A percentile compares a stretch with the other conserved stretches of the same genome.
phyloP scores from a whole-genome alignment of 2,329 filamentous ascomycete species.

The Fusarium mexicanum region DNA sequence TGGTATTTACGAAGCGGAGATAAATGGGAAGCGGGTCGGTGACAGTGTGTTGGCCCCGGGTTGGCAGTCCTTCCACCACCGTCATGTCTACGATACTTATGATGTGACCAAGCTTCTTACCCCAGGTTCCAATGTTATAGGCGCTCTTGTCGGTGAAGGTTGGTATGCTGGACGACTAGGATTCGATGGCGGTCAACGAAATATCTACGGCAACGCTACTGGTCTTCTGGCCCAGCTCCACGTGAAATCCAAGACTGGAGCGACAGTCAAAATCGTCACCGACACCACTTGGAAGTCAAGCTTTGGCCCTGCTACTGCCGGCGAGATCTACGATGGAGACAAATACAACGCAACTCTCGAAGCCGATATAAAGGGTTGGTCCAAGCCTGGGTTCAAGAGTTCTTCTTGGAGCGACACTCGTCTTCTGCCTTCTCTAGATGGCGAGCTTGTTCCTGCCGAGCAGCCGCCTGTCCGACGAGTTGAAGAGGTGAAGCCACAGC shows the following conservation, averaged over 20 bases:
- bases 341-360: conserved; percentile 56
- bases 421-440: not conserved
- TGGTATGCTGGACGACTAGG: conserved; percentile 56
- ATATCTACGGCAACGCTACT: conserved; percentile 51
- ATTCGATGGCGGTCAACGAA: conserved; percentile 20
- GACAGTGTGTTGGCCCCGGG: conserved; percentile 59
- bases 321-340: conserved; percentile 63
- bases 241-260: conserved; percentile 48
- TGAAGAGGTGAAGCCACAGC: conserved; percentile 44
- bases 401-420: conserved; percentile 48
- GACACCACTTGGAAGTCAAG: conserved; percentile 51
- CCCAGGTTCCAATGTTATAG: conserved; percentile 50
- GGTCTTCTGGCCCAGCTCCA: conserved; percentile 51
- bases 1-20: conserved; percentile 57
- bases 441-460: conserved; percentile 46
- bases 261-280: conserved; percentile 42
- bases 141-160: conserved; percentile 57
- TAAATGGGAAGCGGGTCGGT: conserved; percentile 52
- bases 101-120: conserved; percentile 58
- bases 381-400: conserved; percentile 49
- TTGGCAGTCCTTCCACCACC: conserved; percentile 61
- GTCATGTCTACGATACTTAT: conserved; percentile 63
- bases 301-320: conserved; percentile 44
- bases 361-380: conserved; percentile 40
- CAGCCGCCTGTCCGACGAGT: conserved; percentile 53